These are phyloP conservation scores for Isatis lusitanica DNA, from an alignment of 441 rosid genomes.

Conservation along the genomic window DNA sequence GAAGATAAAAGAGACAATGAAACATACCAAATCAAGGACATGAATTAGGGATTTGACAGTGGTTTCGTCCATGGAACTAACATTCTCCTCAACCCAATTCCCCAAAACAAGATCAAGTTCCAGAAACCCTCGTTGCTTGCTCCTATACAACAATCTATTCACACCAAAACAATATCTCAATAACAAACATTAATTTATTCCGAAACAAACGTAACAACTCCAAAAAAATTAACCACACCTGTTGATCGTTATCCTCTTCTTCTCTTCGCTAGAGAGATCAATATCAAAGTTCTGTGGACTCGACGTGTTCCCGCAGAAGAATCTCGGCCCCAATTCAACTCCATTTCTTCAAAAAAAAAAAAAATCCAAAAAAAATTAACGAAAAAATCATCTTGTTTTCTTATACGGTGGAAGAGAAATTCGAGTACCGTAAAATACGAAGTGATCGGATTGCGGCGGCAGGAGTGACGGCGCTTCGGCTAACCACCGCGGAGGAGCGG, in stretches of 20 bases:
- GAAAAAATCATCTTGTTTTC: not conserved
- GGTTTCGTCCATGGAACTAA: slow-evolving; percentile 68
- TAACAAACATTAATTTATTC: not conserved
- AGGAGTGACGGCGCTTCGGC: slow-evolving; percentile 29
- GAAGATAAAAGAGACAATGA: not conserved
- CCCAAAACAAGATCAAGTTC: slow-evolving; percentile 92
- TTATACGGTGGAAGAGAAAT: not conserved
- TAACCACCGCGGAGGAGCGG: slow-evolving; percentile 12
- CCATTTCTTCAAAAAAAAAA: slow-evolving; percentile 38
- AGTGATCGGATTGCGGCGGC: not conserved
- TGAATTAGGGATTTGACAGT: slow-evolving; percentile 68
- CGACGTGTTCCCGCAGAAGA: slow-evolving; percentile 35
- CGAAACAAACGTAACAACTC: not conserved
- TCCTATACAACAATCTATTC: slow-evolving; percentile 77
- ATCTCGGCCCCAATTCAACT: slow-evolving; percentile 43
- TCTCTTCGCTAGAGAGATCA: slow-evolving; percentile 73
- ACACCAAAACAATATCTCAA: not conserved
- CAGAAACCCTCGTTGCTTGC: slow-evolving; percentile 88
- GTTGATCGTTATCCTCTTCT: slow-evolving; percentile 67
- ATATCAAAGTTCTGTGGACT: slow-evolving; percentile 39
- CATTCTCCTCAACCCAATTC: slow-evolving; percentile 80
- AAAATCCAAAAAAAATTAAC: not conserved
- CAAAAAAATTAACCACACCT: slow-evolving; percentile 46
- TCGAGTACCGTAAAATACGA: slow-evolving; percentile 7
- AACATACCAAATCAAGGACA: slow-evolving; percentile 80